phyloP scores from a whole-genome alignment of 768 basidiomycete species.

The Macrocybe gigantea region DNA sequence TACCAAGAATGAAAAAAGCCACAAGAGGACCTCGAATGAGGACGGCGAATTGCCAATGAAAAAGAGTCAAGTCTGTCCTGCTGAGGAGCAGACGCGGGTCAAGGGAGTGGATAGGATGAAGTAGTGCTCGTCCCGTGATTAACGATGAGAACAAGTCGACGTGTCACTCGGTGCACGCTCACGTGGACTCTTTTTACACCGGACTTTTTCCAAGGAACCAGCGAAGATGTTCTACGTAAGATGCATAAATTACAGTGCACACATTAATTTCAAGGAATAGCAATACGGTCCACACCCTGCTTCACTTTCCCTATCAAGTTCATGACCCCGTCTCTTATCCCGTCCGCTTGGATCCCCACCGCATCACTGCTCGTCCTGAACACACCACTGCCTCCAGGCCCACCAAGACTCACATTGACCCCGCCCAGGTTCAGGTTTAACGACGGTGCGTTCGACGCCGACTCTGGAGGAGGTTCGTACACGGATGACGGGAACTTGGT shows the following conservation, averaged over 20 bases:
- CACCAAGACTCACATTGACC: conserved; percentile 92
- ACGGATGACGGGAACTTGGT: conserved; percentile 55
- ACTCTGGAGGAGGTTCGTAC: conserved; percentile 73
- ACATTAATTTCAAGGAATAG: conserved; percentile 27
- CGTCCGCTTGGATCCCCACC: conserved; percentile 76
- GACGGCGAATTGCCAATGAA: conserved; percentile 15
- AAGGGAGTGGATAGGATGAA: conserved; percentile 12
- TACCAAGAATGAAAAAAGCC: conserved; percentile 23
- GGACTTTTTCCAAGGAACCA: conserved; percentile 20
- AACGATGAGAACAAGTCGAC: conserved; percentile 9
- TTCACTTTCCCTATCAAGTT: conserved; percentile 86
- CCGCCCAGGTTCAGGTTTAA: conserved; percentile 89
- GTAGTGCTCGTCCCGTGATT: conserved; percentile 12
- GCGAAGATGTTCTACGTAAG: neutral
- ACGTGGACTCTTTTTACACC: conserved; percentile 18
- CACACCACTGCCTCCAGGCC: conserved; percentile 73
- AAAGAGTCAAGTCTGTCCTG: conserved; percentile 8
- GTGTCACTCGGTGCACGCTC: conserved; percentile 26
- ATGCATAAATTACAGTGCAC: neutral
- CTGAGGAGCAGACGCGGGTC: neutral
- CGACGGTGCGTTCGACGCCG: conserved; percentile 66
- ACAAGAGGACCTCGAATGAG: conserved; percentile 24
- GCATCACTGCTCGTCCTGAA: conserved; percentile 77
- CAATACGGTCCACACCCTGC: conserved; percentile 71
- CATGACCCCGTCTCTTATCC: conserved; percentile 83